Evolutionary conservation across 306 rosid species (phyloP), one percentile per base, ranked within the genome.

Genomic region (Rosa rugosa): DNA sequence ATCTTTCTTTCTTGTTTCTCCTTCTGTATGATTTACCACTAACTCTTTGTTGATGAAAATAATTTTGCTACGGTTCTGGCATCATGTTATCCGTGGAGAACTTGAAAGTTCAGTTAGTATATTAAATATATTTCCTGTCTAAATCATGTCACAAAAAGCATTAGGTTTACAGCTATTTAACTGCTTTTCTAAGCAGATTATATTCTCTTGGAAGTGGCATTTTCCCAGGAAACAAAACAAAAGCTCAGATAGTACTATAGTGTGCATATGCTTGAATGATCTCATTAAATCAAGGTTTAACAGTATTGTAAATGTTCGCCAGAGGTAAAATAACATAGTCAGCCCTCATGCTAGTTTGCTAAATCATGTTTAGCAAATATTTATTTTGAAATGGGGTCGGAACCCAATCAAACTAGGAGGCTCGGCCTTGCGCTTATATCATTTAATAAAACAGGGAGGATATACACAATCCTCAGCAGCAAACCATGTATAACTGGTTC

Each of bases 1-100:
- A 50, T 81, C 86, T 4, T 4, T 13, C 13, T 22, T 54, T 16
- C n/a, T 64, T 64, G 44, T 64, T 64, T 16, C 44, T 64, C 40
- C 18, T 16, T 6, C 4, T 63, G 42, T 2, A 6, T 31, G 1
- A 64, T 64, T 34, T 6, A 31, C 69, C 22, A 64, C 42, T 34
- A 64, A 64, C 14, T 2, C 7, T 20, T 27, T 23, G 25, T 25
- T 25, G 18, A 62, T 25, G 67, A 10, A 59, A 62, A 62, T 6
- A 25, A 25, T 10, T 11, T 4, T 16, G 40, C 63, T n/a, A 57
- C 10, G 22, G 13, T 13, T 64, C 41, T 64, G n/a, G 20, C 38
- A 62, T 12, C 17, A 5, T 13, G 36, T 62, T 27, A 25, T 62
- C 41, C 13, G 53, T 53, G 40, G 69, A 44, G 36, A 74, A 51